Evolutionary conservation across 2,329 filamentous ascomycete species (phyloP).

Genomic region (Huntiella bhutanensis): DNA sequence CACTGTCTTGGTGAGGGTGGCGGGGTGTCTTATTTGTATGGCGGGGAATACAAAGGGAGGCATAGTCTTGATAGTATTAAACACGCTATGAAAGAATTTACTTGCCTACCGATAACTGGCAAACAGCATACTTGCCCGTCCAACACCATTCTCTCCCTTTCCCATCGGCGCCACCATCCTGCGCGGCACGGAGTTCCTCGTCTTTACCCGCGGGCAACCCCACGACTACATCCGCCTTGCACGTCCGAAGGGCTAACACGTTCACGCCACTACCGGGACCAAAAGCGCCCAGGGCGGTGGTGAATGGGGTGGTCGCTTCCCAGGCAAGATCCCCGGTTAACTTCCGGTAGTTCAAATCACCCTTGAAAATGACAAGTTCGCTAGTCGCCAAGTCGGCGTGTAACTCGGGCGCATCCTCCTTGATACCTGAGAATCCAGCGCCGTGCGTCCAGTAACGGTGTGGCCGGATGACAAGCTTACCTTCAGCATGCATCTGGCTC

Average conservation of each 20-base stretch:
- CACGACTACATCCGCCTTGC: conserved; percentile 92
- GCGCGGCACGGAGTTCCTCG: conserved; percentile 51
- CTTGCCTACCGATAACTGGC: conserved; percentile 42
- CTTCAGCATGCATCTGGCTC: conserved; percentile 62
- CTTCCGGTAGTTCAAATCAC: conserved; percentile 92
- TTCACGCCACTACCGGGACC: conserved; percentile 68
- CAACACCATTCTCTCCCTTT: conserved; percentile 75
- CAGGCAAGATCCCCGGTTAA: conserved; percentile 69
- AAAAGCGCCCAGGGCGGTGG: conserved; percentile 66
- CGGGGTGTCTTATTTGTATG: too few relatives aligned
- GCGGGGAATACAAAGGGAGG: too few relatives aligned
- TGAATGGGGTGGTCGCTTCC: conserved; percentile 76
- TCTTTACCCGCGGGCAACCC: conserved; percentile 68
- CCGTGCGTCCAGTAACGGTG: conserved; percentile 83
- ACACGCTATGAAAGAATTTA: background rate
- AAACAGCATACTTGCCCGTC: conserved; percentile 93
- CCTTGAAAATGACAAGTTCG: conserved; percentile 90
- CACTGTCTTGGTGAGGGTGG: too few relatives aligned
- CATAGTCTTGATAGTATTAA: background rate
- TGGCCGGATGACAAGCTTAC: conserved; percentile 62
- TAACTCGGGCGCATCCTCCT: conserved; percentile 45
- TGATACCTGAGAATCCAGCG: conserved; percentile 78
- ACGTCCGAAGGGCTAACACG: conserved; percentile 72
- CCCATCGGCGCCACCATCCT: conserved; percentile 52
- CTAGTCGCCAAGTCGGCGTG: conserved; percentile 61